A percentile compares a stretch with the other conserved stretches of the same genome.
phyloP scores from a whole-genome alignment of 768 basidiomycete species.

The Vararia minispora region DNA sequence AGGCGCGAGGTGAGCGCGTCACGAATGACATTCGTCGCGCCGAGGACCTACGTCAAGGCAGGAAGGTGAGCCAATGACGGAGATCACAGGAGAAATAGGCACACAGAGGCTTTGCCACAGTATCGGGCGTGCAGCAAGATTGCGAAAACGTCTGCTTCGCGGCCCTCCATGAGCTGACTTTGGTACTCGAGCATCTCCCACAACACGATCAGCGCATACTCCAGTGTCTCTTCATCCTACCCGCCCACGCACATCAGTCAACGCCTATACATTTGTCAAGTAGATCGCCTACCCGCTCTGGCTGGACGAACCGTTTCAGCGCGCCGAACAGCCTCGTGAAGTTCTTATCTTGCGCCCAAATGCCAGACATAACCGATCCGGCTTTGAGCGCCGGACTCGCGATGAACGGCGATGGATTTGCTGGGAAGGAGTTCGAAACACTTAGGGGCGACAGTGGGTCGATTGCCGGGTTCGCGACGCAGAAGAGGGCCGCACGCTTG shows the following conservation, averaged over 20 bases:
- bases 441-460: conserved; percentile 44
- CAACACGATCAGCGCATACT: conserved; percentile 69
- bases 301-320: conserved; percentile 51
- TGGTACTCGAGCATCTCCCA: conserved; percentile 82
- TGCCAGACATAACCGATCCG: no score
- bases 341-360: conserved; percentile 64
- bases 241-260: conserved; percentile 6
- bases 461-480: conserved; percentile 44
- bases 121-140: conserved; percentile 63
- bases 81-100: conserved; percentile 15
- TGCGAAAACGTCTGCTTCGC: conserved; percentile 67
- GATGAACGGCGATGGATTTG: conserved; percentile 48
- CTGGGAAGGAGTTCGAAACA: conserved; percentile 37
- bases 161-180: conserved; percentile 60
- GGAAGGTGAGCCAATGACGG: conserved; percentile 1
- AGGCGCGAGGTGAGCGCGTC: conserved; percentile 60
- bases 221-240: conserved; percentile 54
- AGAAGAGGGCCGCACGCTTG: conserved; percentile 56
- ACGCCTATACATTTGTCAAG: conserved; percentile 3
- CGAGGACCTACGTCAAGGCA: conserved; percentile 45
- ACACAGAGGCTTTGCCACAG: conserved; percentile 58
- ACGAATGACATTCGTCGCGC: conserved; percentile 74
- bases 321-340: conserved; percentile 64
- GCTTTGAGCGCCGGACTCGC: conserved; percentile 30
- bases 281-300: conserved; percentile 40